Percentiles rank a stretch among this genome's conserved stretches.
Conservation (phyloP, 2,329 filamentous ascomycete genomes). For the Sporothrix mexicana region DNA sequence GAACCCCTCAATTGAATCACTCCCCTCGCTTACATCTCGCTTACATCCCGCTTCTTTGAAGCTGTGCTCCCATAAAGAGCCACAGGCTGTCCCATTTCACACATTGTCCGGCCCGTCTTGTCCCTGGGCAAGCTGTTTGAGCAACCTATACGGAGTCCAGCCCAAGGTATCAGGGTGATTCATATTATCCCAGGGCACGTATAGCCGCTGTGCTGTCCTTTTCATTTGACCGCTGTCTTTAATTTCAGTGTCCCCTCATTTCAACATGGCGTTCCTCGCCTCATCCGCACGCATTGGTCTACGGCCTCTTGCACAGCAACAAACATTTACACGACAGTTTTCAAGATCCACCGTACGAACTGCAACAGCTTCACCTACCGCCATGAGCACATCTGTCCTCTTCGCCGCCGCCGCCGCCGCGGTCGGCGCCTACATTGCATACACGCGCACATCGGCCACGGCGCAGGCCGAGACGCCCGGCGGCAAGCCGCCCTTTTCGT, state of each 20-base stretch:
- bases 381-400: conserved; percentile 19
- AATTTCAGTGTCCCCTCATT: not conserved
- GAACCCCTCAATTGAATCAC: no score
- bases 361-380: not conserved
- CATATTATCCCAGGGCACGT: not conserved
- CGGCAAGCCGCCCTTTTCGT: conserved; percentile 36
- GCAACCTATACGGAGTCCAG: not conserved
- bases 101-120: conserved; percentile 4
- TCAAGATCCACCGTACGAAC: not conserved
- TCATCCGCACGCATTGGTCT: conserved; percentile 21
- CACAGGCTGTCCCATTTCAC: not conserved
- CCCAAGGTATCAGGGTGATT: conserved; percentile 2
- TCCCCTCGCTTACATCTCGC: no score
- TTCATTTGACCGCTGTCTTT: not conserved
- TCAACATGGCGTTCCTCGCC: conserved; percentile 14
- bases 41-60: no score
- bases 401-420: conserved; percentile 35
- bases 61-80: not conserved
- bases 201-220: conserved; percentile 13
- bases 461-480: conserved; percentile 35
- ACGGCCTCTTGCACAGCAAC: conserved; percentile 2
- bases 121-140: no score
- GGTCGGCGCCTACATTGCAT: conserved; percentile 35
- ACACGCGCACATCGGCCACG: conserved; percentile 25
- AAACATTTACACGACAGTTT: not conserved